Base-by-base conservation (phyloP, 345 rosid genomes). In the Pugionium cornutum region DNA sequence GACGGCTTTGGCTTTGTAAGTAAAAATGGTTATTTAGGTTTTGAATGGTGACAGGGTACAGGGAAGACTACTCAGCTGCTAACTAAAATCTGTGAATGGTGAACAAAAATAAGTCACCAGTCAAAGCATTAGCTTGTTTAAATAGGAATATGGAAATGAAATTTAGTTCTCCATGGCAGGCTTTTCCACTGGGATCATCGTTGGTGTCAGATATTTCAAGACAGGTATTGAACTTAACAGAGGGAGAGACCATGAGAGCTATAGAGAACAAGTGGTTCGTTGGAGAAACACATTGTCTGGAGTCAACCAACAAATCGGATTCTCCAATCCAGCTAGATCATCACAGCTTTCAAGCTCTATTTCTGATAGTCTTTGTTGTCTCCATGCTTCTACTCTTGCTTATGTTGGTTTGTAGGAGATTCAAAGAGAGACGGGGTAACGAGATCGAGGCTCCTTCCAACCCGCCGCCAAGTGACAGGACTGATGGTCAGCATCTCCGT, bases 1-100 rank as follows among this genome's bases (percentile, higher is more conserved):
- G 78, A 70, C 46, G 81, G 83, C 44, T 77, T 82, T 26, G 85
- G 89, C 7, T 84, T 84, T 57, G 84, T 81, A 78, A 72, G 81
- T 71, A 10, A 5, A 40, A 2, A 34, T 34, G 36, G 36, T 34
- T 34, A 42, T 25, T 0, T 9, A 56, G 43, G 0, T 9, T 33
- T 39, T n/a, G 1, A 33, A 25, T 18, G 18, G 18, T 18, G 18
- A 18, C 18, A 18, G 18, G 18, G 18, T 18, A 18, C 18, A 18
- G 18, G 18, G 18, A 18, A 0, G 18, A 18, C 18, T 18, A 18
- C 18, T 18, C 18, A 18, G 18, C 18, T 18, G 18, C 18, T 18
- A 18, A 18, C 18, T 18, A 18, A 18, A 18, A 18, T 18, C 18
- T 18, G 18, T 18, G 18, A 18, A 18, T 18, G 18, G 18, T 18